Evolutionary conservation across 495 filamentous ascomycete genomes (phyloP), one percentile per base, ranked within the genome.

Genomic region (Aspergillus haitiensis): DNA sequence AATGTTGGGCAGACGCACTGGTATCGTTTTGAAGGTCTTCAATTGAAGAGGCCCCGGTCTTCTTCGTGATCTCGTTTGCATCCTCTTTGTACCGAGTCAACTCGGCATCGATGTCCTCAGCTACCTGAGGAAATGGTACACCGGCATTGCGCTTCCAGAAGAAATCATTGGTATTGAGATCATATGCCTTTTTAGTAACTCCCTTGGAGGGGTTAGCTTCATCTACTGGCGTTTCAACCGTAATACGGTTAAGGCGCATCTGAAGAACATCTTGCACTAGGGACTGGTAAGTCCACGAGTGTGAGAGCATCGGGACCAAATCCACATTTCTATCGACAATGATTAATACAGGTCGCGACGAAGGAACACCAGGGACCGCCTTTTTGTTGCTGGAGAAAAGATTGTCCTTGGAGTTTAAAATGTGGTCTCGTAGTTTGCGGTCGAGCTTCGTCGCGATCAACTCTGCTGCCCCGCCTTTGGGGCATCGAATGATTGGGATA

Each of bases 251-350:
- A 48, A 98, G 82, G 61, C 88, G 88, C 91, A 96, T 95, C 40
- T 89, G 85, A 57, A 98, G 85, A 7, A 99, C 88, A 74, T 99
- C 95, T 62, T 96, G 88, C 34, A 97, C 92, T 15, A 99, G 82
- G 1, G 92, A 96, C 69, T 98, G 94, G 67, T 99, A 99, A 5
- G 92, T 97, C 94, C 94, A 99, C 2, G 93, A 97, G 74, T 99
- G 94, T 21, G 93, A 97, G 1, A 98, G 81, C 95, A 98, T 98
- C n/a, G 95, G 92, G 58, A 96, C 91, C 37, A 98, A 72, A 73
- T 99, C 94, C 21, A 99, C 87, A 61, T 95, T 98, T 59, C 94
- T 88, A 74, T 98, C 94, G 46, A 97, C 86, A 52, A 97, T 86
- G 58, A 97, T 82, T 54, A 97, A 82, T 0, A 96, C 90, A 0